Evolutionary conservation across 306 rosid species (phyloP), one percentile per base, ranked within the genome.

Genomic region (Acacia confusa): DNA sequence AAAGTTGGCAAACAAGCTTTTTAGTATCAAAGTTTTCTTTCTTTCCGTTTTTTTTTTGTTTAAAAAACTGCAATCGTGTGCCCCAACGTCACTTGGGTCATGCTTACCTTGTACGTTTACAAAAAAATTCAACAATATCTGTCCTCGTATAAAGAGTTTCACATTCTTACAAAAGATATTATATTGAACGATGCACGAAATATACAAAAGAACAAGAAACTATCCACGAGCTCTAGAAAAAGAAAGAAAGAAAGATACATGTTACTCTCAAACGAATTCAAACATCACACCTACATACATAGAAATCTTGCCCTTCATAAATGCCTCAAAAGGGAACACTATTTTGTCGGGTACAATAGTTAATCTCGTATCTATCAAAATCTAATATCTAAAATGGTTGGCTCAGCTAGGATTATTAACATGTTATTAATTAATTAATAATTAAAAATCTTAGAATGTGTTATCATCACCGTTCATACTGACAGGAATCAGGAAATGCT

Each of bases 401-500:
- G 4, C 63, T 52, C 30, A 20, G 48, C 36, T 45, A 45, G 30
- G 43, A 78, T 17, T 38, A 48, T 60, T 25, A 2, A 44, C 27
- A 30, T 6, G n/a, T 55, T 55, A 20, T 8, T 9, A 20, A 55
- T 8, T n/a, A 20, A 55, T 55, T n/a, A 55, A 53, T 52, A 52
- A 45, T 45, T 3, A 47, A 55, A 7, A 20, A 57, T n/a, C 64
- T 8, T 55, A 66, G 53, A 60, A 68, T 22, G 48, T 80, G 71
- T 47, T 79, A 45, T 86, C 83, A 45, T 86, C 83, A 86, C 45
- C 68, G 57, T 38, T 48, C 79, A 81, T 74, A 72, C 41, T 72
- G 88, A 74, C 69, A 78, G 20, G 97, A 94, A 24, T 74, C 81
- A 2, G 94, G 92, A 79, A 92, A 90, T 10, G 86, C 72, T 88